Evolutionary conservation across 179 eudicot species (phyloP), one percentile per base, ranked within the genome.

Genomic region (Vitellaria paradoxa): DNA sequence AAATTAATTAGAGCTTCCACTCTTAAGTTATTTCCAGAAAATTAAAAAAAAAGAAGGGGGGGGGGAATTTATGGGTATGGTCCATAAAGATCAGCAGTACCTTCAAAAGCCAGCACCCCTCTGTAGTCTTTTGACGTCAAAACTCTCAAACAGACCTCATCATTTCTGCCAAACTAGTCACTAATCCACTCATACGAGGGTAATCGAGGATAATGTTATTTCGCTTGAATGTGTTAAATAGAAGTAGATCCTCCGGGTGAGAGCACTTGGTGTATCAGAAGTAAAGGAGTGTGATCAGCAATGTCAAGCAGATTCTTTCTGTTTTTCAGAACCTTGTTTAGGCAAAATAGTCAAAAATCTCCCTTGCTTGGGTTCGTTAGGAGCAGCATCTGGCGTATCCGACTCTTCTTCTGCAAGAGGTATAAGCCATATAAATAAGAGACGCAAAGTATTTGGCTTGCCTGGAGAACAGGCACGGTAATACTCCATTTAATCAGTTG

Each of bases 321-420:
- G 20, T 73, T 61, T 78, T 15, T 79, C 83, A 72, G 85, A 84
- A 65, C 83, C 88, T 82, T 85, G 42, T 57, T 83, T 85, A 4
- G 91, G 87, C 78, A 84, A 77, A 49, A 84, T 85, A 81, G 83
- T 88, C 79, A 81, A 63, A 79, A 86, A 84, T 75, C 88, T 87
- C 56, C 92, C 89, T 66, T 77, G 77, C 37, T 79, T 79, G 18
- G 90, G 84, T 78, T 80, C 83, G 74, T 84, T 83, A n/a, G 85
- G 70, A 65, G 85, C 79, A 24, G 85, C 71, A 65, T 88, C 91
- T 70, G 94, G 87, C 53, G 88, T 67, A 77, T 91, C 93, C 21
- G 91, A 84, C 59, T 89, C 95, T 21, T 91, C 95, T 15, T 68
- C 72, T 92, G 91, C 62, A 76, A 81, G 71, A 55, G 71, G 64